Conservation (phyloP, 208 protist species). For the Crithidia fasciculata region DNA sequence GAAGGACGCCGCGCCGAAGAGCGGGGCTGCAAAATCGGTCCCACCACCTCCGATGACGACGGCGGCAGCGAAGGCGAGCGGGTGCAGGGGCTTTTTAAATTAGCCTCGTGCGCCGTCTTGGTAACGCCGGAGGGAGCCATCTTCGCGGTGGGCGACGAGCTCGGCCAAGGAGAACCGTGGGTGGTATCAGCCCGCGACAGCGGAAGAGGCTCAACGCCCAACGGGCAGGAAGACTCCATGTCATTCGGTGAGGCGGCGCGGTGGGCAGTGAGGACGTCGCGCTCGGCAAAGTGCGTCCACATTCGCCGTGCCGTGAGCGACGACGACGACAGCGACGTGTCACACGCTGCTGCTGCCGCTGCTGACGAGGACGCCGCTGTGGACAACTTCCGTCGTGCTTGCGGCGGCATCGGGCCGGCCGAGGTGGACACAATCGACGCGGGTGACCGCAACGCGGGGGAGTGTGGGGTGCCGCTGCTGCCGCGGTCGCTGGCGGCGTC, state of each 20-base stretch:
- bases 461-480: constrained; percentile 3
- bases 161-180: too few relatives aligned
- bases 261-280: neutral
- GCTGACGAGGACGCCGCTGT: too few relatives aligned
- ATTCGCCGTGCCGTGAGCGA: constrained; percentile 2
- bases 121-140: too few relatives aligned
- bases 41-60: neutral
- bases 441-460: neutral
- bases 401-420: neutral
- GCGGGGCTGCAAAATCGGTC: neutral
- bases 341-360: too few relatives aligned
- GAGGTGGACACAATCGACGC: neutral
- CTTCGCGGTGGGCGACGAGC: too few relatives aligned
- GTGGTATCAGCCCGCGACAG: too few relatives aligned
- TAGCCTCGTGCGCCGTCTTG: too few relatives aligned
- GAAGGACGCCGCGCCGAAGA: neutral
- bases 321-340: neutral
- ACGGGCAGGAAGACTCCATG: too few relatives aligned
- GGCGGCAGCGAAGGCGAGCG: neutral
- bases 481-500: neutral
- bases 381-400: neutral
- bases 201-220: too few relatives aligned
- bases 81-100: too few relatives aligned
- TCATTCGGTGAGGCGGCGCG: neutral
- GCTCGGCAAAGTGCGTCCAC: constrained; percentile 15